Evolutionary conservation across 1,284 basidiomycete species (phyloP).

Genomic region (Cutaneotrichosporon spelunceum): DNA sequence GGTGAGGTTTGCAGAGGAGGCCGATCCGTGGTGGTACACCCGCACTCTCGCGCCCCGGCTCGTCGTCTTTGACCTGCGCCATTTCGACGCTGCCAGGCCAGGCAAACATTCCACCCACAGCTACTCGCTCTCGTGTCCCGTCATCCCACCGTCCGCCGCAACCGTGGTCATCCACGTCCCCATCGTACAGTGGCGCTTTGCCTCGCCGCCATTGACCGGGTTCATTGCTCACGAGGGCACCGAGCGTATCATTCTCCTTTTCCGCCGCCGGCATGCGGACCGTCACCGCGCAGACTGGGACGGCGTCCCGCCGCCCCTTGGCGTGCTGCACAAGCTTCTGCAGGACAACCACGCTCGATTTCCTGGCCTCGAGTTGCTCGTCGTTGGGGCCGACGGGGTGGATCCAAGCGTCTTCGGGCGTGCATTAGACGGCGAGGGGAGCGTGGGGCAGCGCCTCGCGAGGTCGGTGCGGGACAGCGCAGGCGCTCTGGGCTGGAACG

Average conservation of each 20-base stretch:
- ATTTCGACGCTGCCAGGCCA: neutral
- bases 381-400: neutral
- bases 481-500: neutral
- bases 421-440: neutral
- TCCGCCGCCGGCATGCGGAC: neutral
- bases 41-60: neutral
- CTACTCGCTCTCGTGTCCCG: neutral
- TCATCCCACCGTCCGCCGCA: neutral
- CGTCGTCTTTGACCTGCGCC: constrained; percentile 4
- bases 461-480: neutral
- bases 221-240: neutral
- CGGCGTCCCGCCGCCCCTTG: neutral
- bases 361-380: neutral
- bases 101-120: constrained; percentile 1
- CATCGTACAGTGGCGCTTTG: neutral
- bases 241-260: neutral
- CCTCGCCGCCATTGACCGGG: neutral
- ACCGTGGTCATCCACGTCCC: neutral
- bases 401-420: neutral
- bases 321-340: constrained; percentile 1
- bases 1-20: neutral
- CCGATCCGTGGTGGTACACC: constrained; percentile 8
- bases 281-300: neutral
- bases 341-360: constrained; percentile 6
- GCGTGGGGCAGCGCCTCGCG: neutral